A percentile compares a stretch with the other conserved stretches of the same genome.
These are phyloP conservation scores for Zoysia pacifica DNA, from an alignment of 176 grass and related monocot species.

Conservation along the genomic window DNA sequence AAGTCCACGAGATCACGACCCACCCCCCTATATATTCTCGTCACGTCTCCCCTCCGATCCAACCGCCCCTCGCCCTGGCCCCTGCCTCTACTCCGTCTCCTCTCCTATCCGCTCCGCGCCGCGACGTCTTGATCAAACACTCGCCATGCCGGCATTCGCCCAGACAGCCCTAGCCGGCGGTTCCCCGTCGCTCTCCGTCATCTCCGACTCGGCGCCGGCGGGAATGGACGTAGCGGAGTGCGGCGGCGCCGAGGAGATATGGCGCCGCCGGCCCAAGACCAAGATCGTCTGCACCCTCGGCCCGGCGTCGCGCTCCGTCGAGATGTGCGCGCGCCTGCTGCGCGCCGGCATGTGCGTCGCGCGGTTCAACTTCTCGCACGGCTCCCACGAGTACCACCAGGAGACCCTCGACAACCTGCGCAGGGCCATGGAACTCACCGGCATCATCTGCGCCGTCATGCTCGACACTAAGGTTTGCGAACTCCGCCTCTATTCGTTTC, in stretches of 20 bases:
- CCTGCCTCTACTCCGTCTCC: not conserved
- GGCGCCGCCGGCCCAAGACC: constrained; percentile 62
- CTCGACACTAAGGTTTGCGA: constrained; percentile 77
- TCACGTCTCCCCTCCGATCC: not conserved
- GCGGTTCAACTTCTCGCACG: constrained; percentile 95
- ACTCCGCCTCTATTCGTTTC: not conserved
- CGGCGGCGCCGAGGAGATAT: constrained; percentile 38
- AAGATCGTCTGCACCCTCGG: constrained; percentile 93
- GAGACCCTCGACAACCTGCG: constrained; percentile 87
- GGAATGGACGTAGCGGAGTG: constrained; percentile 33
- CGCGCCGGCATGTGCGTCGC: constrained; percentile 87
- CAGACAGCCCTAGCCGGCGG: not conserved
- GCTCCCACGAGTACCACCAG: constrained; percentile 84
- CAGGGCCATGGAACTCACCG: constrained; percentile 66
- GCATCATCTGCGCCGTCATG: constrained; percentile 88
- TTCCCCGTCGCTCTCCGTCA: not conserved
- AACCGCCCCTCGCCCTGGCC: constrained; percentile 1
- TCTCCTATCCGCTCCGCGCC: not conserved
- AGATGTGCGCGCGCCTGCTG: constrained; percentile 78
- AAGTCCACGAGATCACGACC: not conserved
- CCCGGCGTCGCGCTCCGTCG: constrained; percentile 80
- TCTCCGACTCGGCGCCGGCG: not conserved
- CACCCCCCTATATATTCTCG: constrained; percentile 30
- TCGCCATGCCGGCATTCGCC: not conserved
- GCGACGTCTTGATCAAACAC: not conserved